These are phyloP conservation scores for Penicillium manginii DNA, from an alignment of 495 filamentous ascomycete species.

Conservation along the genomic window DNA sequence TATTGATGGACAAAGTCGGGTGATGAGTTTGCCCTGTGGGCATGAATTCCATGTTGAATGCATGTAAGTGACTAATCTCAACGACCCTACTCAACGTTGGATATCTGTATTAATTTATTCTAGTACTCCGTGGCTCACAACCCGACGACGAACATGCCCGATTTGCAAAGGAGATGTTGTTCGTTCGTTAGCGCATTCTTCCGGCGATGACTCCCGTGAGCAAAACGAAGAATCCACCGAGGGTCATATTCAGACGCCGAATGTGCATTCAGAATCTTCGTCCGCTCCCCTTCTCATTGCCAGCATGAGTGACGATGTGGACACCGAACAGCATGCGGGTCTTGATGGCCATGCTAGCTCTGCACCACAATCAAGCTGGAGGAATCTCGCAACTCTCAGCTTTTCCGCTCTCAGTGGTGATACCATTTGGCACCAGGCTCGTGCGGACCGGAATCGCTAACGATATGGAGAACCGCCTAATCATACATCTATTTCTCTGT, in stretches of 20 bases:
- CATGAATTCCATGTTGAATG: conserved; percentile 98
- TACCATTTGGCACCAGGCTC: conserved; percentile 53
- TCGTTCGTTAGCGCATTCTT: conserved; percentile 53
- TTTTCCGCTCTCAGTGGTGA: conserved; percentile 56
- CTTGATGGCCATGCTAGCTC: conserved; percentile 44
- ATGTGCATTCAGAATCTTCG: conserved; percentile 40
- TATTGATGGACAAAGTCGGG: conserved; percentile 87
- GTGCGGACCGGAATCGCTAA: conserved; percentile 50
- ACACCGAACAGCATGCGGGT: conserved; percentile 47
- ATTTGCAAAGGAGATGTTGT: conserved; percentile 99
- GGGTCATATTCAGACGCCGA: conserved; percentile 27
- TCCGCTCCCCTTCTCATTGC: conserved; percentile 53
- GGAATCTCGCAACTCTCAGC: conserved; percentile 48
- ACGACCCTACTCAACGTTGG: not conserved
- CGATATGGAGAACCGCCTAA: not conserved
- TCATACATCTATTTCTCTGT: conserved; percentile 17
- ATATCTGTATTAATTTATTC: conserved; percentile 13
- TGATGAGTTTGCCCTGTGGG: conserved; percentile 98
- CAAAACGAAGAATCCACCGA: conserved; percentile 49
- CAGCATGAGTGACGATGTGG: conserved; percentile 35
- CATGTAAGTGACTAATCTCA: conserved; percentile 74
- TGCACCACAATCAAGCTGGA: conserved; percentile 43
- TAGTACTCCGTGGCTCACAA: conserved; percentile 98
- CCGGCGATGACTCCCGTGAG: conserved; percentile 53
- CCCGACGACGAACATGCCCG: conserved; percentile 90